Conservation (phyloP, 1,139 yeast species). For the Pichia sp. region DNA sequence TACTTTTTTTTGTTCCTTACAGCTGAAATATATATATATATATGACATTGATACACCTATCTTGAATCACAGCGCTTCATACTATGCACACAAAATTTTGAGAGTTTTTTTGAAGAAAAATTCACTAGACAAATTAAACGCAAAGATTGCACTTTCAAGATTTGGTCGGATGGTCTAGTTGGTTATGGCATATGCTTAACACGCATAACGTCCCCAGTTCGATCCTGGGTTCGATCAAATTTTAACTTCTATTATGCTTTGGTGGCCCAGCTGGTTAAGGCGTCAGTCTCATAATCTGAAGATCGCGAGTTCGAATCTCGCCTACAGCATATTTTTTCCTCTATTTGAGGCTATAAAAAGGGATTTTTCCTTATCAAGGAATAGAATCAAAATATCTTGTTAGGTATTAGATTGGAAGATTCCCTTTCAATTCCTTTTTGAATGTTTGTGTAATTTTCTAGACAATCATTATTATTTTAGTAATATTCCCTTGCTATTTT, state of each 20-base stretch:
- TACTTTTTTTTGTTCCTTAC: too few species aligned
- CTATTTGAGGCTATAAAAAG: background rate
- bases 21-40: too few species aligned
- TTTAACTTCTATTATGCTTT: conserved; percentile 13
- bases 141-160: too few species aligned
- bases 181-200: conserved; percentile 99
- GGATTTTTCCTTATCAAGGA: too few species aligned
- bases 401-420: too few species aligned
- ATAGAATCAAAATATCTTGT: too few species aligned
- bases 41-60: too few species aligned
- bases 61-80: too few species aligned
- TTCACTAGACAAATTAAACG: too few species aligned
- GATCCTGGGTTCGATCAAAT: conserved; percentile 97
- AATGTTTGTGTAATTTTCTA: background rate
- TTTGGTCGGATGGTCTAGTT: conserved; percentile 78
- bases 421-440: background rate
- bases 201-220: conserved; percentile 99
- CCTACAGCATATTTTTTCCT: conserved; percentile 17
- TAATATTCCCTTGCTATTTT: background rate
- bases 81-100: too few species aligned
- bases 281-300: conserved; percentile 25
- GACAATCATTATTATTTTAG: background rate
- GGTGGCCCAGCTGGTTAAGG: conserved; percentile 26
- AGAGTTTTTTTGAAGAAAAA: too few species aligned
- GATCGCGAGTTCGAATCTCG: conserved; percentile 26